These are phyloP conservation scores for Albizia julibrissin DNA, from an alignment of 306 rosid genomes.

Conservation along the genomic window DNA sequence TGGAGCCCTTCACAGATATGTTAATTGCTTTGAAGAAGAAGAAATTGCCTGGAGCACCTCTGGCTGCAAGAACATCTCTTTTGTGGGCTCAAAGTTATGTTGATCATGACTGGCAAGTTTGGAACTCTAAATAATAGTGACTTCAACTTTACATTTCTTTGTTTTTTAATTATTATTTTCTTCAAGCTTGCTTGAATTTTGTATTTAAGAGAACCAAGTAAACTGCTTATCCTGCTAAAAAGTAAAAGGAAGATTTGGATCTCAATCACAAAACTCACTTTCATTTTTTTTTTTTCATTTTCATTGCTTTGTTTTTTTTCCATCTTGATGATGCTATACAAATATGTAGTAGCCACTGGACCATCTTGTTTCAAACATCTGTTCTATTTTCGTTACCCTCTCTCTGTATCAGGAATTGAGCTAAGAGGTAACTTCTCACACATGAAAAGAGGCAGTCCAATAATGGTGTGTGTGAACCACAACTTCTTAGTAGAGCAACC, in stretches of 20 bases:
- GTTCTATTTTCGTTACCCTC: slow-evolving; percentile 32
- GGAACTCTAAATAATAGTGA: slow-evolving; percentile 62
- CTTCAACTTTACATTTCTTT: slow-evolving; percentile 17
- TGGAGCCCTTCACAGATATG: slow-evolving; percentile 76
- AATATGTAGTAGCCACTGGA: slow-evolving; percentile 34
- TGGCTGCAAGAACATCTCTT: slow-evolving; percentile 71
- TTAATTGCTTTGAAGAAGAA: slow-evolving; percentile 52
- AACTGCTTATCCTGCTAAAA: slow-evolving; percentile 27
- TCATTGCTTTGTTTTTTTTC: slow-evolving; percentile 26
- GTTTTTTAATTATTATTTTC: neutral
- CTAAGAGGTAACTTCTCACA: slow-evolving; percentile 35
- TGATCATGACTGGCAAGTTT: slow-evolving; percentile 69
- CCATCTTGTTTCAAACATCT: slow-evolving; percentile 34
- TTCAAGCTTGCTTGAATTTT: neutral
- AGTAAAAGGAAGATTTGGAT: slow-evolving; percentile 8
- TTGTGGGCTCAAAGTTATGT: slow-evolving; percentile 71
- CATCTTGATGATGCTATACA: slow-evolving; percentile 54
- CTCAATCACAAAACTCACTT: slow-evolving; percentile 26
- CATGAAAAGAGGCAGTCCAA: slow-evolving; percentile 39
- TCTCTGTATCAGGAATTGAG: slow-evolving; percentile 26
- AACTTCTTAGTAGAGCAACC: neutral
- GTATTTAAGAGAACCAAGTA: slow-evolving; percentile 27
- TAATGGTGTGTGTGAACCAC: slow-evolving; percentile 18
- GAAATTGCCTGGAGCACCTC: slow-evolving; percentile 55
- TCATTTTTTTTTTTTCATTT: slow-evolving; percentile 30